phyloP scores from a whole-genome alignment of 257 asterid genomes.

The Eustoma russellianum region DNA sequence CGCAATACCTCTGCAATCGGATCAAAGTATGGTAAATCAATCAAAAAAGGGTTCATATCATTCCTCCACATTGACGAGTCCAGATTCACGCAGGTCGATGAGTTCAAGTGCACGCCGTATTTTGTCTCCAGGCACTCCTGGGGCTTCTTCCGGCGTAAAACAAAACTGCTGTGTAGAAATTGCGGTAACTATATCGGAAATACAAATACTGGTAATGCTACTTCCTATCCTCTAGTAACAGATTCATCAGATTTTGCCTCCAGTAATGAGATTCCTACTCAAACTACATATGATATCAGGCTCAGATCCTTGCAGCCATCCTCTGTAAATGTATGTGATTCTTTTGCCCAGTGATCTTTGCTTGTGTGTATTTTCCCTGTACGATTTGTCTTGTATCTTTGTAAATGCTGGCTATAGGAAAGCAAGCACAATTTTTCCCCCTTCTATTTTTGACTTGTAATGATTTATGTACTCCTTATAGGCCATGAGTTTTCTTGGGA shows the following conservation, averaged over 20 bases:
- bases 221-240: constrained; percentile 37
- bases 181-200: constrained; percentile 68
- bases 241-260: constrained; percentile 48
- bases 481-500: too few species aligned
- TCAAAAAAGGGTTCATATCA: constrained; percentile 71
- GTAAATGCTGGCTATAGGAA: too few species aligned
- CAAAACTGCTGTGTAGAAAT: constrained; percentile 64
- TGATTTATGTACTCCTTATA: too few species aligned
- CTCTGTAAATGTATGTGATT: too few species aligned
- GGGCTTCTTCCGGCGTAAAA: constrained; percentile 49
- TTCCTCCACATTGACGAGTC: constrained; percentile 67
- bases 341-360: too few species aligned
- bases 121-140: constrained; percentile 45
- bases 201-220: constrained; percentile 25
- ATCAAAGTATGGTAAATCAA: constrained; percentile 65
- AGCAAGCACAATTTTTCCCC: too few species aligned
- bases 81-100: constrained; percentile 58
- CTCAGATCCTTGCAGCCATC: too few species aligned
- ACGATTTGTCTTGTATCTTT: too few species aligned
- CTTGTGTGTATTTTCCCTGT: too few species aligned
- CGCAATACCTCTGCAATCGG: constrained; percentile 75
- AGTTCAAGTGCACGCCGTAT: constrained; percentile 47
- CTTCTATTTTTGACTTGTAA: too few species aligned
- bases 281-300: constrained; percentile 3
- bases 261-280: constrained; percentile 31